phyloP scores from a whole-genome alignment of 2,329 filamentous ascomycete genomes.

The Cadophora sp. region DNA sequence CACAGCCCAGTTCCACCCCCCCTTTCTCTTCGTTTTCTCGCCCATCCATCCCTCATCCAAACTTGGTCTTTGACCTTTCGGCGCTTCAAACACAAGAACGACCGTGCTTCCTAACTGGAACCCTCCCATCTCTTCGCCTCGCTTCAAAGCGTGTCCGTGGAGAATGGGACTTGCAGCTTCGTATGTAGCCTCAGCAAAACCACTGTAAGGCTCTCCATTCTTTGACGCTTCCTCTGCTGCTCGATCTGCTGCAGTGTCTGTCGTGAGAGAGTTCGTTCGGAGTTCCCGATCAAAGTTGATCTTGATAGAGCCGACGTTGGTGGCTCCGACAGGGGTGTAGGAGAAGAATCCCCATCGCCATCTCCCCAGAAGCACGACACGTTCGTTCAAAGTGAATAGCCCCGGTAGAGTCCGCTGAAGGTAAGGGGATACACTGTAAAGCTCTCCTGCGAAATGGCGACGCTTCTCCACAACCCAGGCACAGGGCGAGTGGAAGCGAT shows the following conservation, averaged over 20 bases:
- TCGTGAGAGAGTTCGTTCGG: slow-evolving; percentile 88
- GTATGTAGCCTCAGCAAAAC: slow-evolving; percentile 93
- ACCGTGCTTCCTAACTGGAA: slow-evolving; percentile 96
- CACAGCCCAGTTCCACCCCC: slow-evolving; percentile 85
- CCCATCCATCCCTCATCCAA: slow-evolving; percentile 66
- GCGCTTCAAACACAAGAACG: slow-evolving; percentile 95
- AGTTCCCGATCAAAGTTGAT: slow-evolving; percentile 97
- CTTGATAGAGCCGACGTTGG: slow-evolving; percentile 95
- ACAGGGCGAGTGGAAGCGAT: slow-evolving; percentile 94
- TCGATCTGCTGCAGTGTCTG: slow-evolving; percentile 88
- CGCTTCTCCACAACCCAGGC: slow-evolving; percentile 95
- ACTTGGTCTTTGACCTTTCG: slow-evolving; percentile 63
- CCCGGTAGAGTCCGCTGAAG: slow-evolving; percentile 91
- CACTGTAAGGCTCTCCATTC: slow-evolving; percentile 83
- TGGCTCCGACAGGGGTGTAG: slow-evolving; percentile 94
- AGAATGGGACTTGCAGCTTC: slow-evolving; percentile 77
- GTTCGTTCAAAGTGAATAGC: slow-evolving; percentile 95
- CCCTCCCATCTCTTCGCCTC: slow-evolving; percentile 97
- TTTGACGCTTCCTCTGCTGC: slow-evolving; percentile 81
- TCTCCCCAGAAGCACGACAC: slow-evolving; percentile 88
- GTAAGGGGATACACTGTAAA: slow-evolving; percentile 95
- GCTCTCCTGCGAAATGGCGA: slow-evolving; percentile 96
- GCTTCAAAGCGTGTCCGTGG: slow-evolving; percentile 80
- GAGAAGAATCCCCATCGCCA: slow-evolving; percentile 99
- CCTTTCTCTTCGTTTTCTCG: slow-evolving; percentile 59